These are phyloP conservation scores for Trametes pubescens DNA, from an alignment of 1,284 basidiomycete species.

Conservation along the genomic window DNA sequence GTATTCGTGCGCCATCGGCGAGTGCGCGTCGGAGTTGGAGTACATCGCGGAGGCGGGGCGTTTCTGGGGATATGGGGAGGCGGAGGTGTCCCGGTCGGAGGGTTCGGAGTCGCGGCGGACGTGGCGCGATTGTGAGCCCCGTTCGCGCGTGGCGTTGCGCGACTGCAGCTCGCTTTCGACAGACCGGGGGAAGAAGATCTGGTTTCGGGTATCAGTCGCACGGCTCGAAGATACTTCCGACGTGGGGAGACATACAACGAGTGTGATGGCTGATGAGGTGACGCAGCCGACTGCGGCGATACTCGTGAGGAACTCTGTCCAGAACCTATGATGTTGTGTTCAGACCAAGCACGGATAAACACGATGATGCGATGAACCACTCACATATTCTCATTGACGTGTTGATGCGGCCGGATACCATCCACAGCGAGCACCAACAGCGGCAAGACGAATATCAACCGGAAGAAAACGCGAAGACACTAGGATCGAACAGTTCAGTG, in stretches of 20 bases:
- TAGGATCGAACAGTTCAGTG: conserved; percentile 38
- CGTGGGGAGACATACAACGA: conserved; percentile 59
- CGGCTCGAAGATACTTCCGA: not conserved
- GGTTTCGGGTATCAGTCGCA: not conserved
- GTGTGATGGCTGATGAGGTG: conserved; percentile 75
- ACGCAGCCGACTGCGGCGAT: conserved; percentile 64
- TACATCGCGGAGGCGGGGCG: conserved; percentile 16
- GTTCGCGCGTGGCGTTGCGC: conserved; percentile 36
- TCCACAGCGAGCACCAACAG: conserved; percentile 71
- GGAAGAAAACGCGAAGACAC: conserved; percentile 74
- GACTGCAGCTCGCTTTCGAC: conserved; percentile 59
- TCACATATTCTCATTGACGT: conserved; percentile 69
- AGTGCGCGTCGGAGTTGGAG: conserved; percentile 9
- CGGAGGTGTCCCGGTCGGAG: conserved; percentile 17
- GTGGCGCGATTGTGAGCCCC: conserved; percentile 27
- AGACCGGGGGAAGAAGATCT: conserved; percentile 84
- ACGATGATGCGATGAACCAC: conserved; percentile 26
- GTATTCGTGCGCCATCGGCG: conserved; percentile 15
- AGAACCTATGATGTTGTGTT: conserved; percentile 29
- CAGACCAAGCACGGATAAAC: not conserved
- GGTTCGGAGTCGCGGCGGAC: conserved; percentile 27
- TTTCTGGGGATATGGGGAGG: conserved; percentile 20
- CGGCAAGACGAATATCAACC: conserved; percentile 71
- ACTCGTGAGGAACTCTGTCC: conserved; percentile 67
- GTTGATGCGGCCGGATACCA: conserved; percentile 64